These are phyloP conservation scores for Candida silvicultrix DNA, from an alignment of 805 yeast species.

Conservation along the genomic window DNA sequence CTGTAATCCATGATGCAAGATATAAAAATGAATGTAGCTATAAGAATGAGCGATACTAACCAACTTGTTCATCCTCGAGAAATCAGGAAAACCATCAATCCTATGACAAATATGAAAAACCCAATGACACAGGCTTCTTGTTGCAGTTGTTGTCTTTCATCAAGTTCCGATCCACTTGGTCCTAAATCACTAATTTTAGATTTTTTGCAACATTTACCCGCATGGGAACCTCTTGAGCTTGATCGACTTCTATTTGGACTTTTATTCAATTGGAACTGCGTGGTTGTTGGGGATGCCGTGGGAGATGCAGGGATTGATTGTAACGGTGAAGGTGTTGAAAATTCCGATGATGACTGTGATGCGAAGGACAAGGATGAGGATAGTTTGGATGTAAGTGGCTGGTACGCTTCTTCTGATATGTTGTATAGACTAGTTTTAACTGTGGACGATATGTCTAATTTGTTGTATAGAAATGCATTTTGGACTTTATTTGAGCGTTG, in stretches of 20 bases:
- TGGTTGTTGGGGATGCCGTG: neutral
- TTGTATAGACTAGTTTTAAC: neutral
- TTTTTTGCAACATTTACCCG: neutral
- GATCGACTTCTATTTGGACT: neutral
- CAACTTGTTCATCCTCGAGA: neutral
- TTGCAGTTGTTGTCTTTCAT: neutral
- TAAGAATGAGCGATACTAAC: neutral
- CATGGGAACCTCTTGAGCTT: neutral
- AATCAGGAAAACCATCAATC: neutral
- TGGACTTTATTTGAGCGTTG: neutral
- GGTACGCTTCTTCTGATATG: neutral
- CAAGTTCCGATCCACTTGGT: neutral
- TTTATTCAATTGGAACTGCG: neutral
- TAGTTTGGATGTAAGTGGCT: no score
- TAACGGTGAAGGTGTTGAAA: no score
- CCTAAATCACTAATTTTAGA: neutral
- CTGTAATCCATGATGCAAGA: neutral
- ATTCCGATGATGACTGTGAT: no score
- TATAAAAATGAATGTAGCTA: no score
- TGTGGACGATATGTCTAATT: neutral
- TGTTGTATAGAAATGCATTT: neutral
- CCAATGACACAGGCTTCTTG: neutral
- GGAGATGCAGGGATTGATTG: neutral
- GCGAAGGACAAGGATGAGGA: no score
- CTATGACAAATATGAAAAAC: neutral